A percentile compares a stretch with the other conserved stretches of the same genome.
Evolutionary conservation across 768 basidiomycete genomes (phyloP).

Genomic region (Macrolepiota dolichaula): DNA sequence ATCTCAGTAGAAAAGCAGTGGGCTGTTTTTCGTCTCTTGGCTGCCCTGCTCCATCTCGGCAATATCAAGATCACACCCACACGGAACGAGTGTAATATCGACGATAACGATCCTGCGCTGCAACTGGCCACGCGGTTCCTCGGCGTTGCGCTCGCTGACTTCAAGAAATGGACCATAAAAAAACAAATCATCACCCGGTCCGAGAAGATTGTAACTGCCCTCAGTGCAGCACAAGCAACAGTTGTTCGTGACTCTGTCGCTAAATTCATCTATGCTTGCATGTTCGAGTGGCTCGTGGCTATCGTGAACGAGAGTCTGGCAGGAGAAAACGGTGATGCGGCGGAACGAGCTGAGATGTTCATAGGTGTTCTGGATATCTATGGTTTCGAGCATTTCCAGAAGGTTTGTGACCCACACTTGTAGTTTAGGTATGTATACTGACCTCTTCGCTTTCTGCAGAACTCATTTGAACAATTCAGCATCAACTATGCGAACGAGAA

Average conservation of each 20-base stretch:
- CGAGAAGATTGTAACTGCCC: constrained; percentile 90
- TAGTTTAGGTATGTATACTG: neutral
- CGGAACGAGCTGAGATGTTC: constrained; percentile 92
- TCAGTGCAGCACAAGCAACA: constrained; percentile 85
- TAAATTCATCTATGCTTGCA: constrained; percentile 97
- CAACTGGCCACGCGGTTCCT: constrained; percentile 84
- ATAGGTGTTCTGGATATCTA: constrained; percentile 99
- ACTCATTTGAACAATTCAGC: constrained; percentile 96
- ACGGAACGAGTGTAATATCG: constrained; percentile 79
- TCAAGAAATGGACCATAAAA: constrained; percentile 99
- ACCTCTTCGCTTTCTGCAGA: constrained; percentile 38
- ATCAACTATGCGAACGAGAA: constrained; percentile 99
- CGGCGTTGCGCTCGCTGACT: constrained; percentile 85
- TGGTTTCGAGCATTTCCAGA: constrained; percentile 96
- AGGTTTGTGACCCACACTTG: constrained; percentile 41
- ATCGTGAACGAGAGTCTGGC: constrained; percentile 96
- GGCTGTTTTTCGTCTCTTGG: constrained; percentile 93
- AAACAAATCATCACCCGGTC: constrained; percentile 93
- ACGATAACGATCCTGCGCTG: constrained; percentile 80
- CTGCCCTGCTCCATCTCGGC: constrained; percentile 94
- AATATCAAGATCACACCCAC: constrained; percentile 88
- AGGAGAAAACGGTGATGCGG: constrained; percentile 92
- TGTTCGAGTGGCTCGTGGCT: constrained; percentile 98
- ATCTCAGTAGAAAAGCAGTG: constrained; percentile 98
- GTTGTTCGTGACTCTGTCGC: constrained; percentile 96